phyloP scores from a whole-genome alignment of 2,329 filamentous ascomycete genomes.

The Tolypocladium inflatum region DNA sequence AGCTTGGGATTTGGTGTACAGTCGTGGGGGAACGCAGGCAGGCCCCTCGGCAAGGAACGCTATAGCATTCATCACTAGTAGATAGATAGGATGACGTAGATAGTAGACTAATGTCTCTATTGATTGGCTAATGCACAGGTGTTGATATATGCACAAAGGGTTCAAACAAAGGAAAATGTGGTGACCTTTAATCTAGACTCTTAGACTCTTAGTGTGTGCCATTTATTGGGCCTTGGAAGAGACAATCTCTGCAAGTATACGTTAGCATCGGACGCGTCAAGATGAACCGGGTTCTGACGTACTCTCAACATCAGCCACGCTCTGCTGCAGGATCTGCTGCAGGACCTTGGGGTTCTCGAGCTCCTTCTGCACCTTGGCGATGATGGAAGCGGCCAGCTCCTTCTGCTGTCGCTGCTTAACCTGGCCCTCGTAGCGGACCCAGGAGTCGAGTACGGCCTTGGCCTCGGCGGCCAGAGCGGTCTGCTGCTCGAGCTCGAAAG shows the following conservation, averaged over 20 bases:
- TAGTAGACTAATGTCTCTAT: conserved; percentile 20
- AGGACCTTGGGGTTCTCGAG: conserved; percentile 95
- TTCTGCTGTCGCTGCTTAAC: conserved; percentile 98
- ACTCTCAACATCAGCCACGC: conserved; percentile 94
- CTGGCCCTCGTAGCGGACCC: conserved; percentile 97
- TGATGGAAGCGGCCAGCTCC: conserved; percentile 87
- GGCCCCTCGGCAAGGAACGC: background rate
- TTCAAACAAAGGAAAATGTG: conserved; percentile 41
- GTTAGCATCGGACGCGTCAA: conserved; percentile 20
- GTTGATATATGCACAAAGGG: conserved; percentile 45
- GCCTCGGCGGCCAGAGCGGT: conserved; percentile 87
- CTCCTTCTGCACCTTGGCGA: conserved; percentile 98
- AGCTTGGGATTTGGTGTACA: no score
- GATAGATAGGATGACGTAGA: background rate
- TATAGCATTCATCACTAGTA: background rate
- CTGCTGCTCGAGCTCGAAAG: conserved; percentile 94
- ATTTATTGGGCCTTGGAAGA: conserved; percentile 55
- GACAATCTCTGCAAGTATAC: conserved; percentile 42
- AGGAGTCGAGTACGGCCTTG: conserved; percentile 92
- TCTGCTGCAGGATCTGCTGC: conserved; percentile 97
- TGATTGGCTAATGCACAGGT: conserved; percentile 54
- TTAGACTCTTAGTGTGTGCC: conserved; percentile 23
- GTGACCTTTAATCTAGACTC: conserved; percentile 25
- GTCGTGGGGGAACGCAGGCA: background rate
- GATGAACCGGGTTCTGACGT: conserved; percentile 15